A percentile compares a stretch with the other conserved stretches of the same genome.
These are phyloP conservation scores for Candida parachauliodes DNA, from an alignment of 805 yeast species.

Conservation along the genomic window DNA sequence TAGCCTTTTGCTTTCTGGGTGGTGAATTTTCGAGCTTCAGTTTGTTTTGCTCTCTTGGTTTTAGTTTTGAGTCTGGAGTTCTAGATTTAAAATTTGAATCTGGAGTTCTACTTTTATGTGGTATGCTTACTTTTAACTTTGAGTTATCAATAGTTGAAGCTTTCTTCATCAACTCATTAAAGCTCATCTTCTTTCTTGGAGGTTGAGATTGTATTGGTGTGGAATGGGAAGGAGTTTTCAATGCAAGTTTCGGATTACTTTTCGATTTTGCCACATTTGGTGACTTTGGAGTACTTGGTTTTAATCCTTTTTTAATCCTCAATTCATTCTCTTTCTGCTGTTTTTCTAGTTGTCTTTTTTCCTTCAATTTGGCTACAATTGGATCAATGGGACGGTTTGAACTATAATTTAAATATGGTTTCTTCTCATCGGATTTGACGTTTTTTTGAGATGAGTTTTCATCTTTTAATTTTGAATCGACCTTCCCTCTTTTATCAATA, in stretches of 20 bases:
- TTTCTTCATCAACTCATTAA: slow-evolving; percentile 65
- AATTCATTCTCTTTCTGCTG: slow-evolving; percentile 37
- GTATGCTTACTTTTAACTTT: slow-evolving; percentile 33
- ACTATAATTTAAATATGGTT: background rate
- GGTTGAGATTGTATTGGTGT: background rate
- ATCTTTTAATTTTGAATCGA: background rate
- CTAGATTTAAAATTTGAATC: slow-evolving; percentile 9
- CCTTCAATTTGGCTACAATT: slow-evolving; percentile 66
- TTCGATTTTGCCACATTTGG: slow-evolving; percentile 7
- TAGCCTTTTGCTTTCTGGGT: background rate
- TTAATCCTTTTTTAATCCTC: slow-evolving; percentile 30
- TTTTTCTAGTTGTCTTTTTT: slow-evolving; percentile 56
- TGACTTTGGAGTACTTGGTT: slow-evolving; percentile 19
- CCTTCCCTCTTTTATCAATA: slow-evolving; percentile 29
- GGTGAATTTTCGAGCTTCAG: too few relatives aligned
- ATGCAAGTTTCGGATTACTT: slow-evolving; percentile 2
- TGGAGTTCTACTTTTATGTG: slow-evolving; percentile 41
- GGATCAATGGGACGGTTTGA: slow-evolving; percentile 43
- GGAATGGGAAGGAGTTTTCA: slow-evolving; percentile 8
- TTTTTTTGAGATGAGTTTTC: background rate
- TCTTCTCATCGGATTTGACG: background rate
- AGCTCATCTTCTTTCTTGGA: slow-evolving; percentile 49
- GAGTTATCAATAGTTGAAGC: slow-evolving; percentile 57
- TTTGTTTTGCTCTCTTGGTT: too few relatives aligned
- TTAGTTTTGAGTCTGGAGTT: background rate